Conservation (phyloP, 345 rosid species). For the Camelina hispida region DNA sequence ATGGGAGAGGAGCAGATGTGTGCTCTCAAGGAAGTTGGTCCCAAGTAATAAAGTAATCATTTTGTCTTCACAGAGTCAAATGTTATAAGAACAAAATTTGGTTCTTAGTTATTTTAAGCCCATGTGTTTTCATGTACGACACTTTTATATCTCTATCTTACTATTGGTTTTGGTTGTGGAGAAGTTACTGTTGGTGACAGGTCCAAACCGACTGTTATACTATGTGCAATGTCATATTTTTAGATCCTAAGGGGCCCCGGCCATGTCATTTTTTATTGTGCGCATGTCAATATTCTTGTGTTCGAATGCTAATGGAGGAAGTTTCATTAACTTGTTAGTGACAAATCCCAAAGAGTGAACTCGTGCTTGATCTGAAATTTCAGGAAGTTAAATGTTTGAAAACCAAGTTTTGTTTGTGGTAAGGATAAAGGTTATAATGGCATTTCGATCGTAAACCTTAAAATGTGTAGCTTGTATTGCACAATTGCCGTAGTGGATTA, state of each 20-base stretch:
- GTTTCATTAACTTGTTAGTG: background rate
- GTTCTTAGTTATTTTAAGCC: conserved; percentile 6
- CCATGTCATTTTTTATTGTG: background rate
- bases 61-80: conserved; percentile 18
- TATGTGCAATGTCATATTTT: background rate
- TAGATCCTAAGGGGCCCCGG: background rate
- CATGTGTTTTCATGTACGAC: conserved; percentile 10
- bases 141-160: conserved; percentile 10
- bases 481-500: background rate
- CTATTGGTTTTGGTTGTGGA: conserved; percentile 17
- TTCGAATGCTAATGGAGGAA: background rate
- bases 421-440: background rate
- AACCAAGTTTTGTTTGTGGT: background rate
- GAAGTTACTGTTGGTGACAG: conserved; percentile 12
- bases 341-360: no score
- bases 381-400: background rate
- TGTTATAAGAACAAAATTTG: conserved; percentile 8
- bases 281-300: conserved; percentile 24
- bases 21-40: conserved; percentile 73
- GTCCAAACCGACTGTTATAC: background rate
- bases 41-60: conserved; percentile 42
- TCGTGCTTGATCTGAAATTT: background rate
- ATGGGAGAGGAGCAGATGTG: conserved; percentile 93
- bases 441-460: background rate
- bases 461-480: background rate